phyloP scores from a whole-genome alignment of 75 land plant genomes.

The Pseudotsuga menziesii region DNA sequence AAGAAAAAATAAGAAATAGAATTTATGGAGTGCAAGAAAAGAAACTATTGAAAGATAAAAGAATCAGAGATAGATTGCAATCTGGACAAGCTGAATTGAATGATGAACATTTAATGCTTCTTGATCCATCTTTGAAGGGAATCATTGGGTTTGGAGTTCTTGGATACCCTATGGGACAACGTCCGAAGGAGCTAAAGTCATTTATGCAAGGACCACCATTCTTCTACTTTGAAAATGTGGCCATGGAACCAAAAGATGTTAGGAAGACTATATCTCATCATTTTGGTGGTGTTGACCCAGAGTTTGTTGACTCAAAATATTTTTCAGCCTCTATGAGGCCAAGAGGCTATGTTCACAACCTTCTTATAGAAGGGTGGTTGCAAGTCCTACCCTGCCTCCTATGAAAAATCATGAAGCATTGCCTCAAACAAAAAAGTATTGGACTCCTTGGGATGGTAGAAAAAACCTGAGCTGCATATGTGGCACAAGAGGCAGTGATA shows the following conservation, averaged over 20 bases:
- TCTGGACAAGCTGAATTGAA: not conserved
- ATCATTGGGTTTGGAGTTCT: constrained; percentile 18
- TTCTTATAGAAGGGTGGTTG: constrained; percentile 49
- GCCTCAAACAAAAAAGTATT: constrained; percentile 48
- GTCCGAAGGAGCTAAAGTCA: constrained; percentile 3
- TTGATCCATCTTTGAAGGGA: not conserved
- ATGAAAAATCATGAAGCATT: constrained; percentile 55
- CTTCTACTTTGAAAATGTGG: constrained; percentile 85
- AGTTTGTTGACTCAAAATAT: constrained; percentile 73
- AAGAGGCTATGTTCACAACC: constrained; percentile 77
- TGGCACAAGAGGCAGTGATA: constrained; percentile 22
- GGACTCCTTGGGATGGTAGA: constrained; percentile 75
- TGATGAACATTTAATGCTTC: not conserved
- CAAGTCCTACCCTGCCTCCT: constrained; percentile 61
- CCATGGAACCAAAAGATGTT: constrained; percentile 65
- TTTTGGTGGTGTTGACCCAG: constrained; percentile 59
- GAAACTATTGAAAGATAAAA: not conserved
- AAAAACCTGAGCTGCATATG: constrained; percentile 57
- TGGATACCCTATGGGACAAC: not conserved
- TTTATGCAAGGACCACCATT: constrained; percentile 56
- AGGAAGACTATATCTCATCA: constrained; percentile 61
- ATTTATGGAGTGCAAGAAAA: not conserved
- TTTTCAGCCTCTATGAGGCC: constrained; percentile 68
- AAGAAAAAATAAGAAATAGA: not conserved
- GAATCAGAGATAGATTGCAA: not conserved